Conservation (phyloP, 2,329 filamentous ascomycete genomes). For the Conoideocrella luteorostrata region DNA sequence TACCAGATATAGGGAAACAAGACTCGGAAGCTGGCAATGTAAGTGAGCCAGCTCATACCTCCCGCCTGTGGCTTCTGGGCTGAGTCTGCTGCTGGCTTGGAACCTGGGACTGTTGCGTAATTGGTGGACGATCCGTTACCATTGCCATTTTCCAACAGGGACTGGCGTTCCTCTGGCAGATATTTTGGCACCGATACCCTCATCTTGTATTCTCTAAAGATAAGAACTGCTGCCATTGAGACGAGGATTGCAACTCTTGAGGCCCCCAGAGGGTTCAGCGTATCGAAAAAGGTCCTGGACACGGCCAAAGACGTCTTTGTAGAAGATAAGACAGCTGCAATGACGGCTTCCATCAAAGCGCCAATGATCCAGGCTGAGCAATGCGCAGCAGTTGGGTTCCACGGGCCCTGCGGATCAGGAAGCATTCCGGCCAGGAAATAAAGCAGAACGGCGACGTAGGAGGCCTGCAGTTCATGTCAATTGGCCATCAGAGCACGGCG, state of each 20-base stretch:
- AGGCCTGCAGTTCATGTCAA: conserved; percentile 22
- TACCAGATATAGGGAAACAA: conserved; percentile 41
- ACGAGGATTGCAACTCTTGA: conserved; percentile 25
- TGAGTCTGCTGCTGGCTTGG: conserved; percentile 10
- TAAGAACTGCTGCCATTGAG: conserved; percentile 27
- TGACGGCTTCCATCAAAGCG: conserved; percentile 28
- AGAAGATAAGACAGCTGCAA: conserved; percentile 26
- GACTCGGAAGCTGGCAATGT: conserved; percentile 37
- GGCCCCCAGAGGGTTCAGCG: conserved; percentile 23
- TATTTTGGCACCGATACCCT: conserved; percentile 20
- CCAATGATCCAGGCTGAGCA: conserved; percentile 30
- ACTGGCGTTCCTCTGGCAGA: conserved; percentile 28
- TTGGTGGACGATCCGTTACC: conserved; percentile 17
- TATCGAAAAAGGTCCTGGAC: conserved; percentile 21
- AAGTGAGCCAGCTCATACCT: conserved; percentile 37
- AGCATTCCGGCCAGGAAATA: conserved; percentile 36
- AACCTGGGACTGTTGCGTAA: conserved; percentile 20
- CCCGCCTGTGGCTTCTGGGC: conserved; percentile 24
- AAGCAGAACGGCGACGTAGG: conserved; percentile 33
- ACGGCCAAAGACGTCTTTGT: conserved; percentile 23
- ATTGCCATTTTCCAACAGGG: conserved; percentile 34
- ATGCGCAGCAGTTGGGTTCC: conserved; percentile 31
- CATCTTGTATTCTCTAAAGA: conserved; percentile 25
- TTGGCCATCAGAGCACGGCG: neutral
- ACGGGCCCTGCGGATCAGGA: conserved; percentile 38